A percentile compares a stretch with the other conserved stretches of the same genome.
Evolutionary conservation across 2,329 filamentous ascomycete genomes (phyloP).

Genomic region (Talaromyces sp.): DNA sequence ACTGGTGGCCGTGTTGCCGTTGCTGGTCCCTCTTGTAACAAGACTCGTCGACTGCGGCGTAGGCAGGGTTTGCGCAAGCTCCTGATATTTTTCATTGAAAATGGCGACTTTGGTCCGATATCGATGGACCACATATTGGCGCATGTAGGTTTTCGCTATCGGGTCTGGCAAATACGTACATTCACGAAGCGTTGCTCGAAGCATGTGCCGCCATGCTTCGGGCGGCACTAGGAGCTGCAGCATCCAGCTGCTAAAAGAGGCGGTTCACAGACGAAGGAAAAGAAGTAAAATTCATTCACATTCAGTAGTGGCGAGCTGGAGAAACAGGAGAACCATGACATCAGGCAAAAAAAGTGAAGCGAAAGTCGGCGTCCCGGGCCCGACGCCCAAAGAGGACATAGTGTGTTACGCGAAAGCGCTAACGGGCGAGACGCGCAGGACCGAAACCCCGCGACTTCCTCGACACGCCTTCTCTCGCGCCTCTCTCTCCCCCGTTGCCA

Average conservation of each 20-base stretch:
- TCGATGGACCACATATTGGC: constrained; percentile 41
- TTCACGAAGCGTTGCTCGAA: constrained; percentile 54
- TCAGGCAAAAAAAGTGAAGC: background rate
- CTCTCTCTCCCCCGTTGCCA: background rate
- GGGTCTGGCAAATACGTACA: constrained; percentile 56
- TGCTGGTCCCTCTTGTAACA: background rate
- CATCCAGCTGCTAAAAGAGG: constrained; percentile 3
- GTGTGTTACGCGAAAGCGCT: constrained; percentile 10
- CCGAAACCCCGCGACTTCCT: constrained; percentile 18
- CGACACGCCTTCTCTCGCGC: constrained; percentile 5
- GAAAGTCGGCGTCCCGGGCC: background rate
- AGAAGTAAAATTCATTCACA: background rate
- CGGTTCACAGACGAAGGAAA: background rate
- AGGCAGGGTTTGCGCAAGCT: background rate
- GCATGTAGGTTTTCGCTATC: constrained; percentile 46
- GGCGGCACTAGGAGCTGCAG: constrained; percentile 20
- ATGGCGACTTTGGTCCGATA: constrained; percentile 36
- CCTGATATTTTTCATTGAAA: background rate
- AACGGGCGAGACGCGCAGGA: constrained; percentile 17
- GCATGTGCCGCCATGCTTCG: constrained; percentile 39
- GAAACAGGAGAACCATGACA: background rate
- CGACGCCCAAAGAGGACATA: constrained; percentile 16
- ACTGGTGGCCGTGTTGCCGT: background rate
- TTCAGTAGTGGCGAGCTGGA: background rate
- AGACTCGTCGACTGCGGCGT: background rate